Evolutionary conservation across 495 filamentous ascomycete species (phyloP), one percentile per base, ranked within the genome.

Genomic region (Hypoxylon trugodes): DNA sequence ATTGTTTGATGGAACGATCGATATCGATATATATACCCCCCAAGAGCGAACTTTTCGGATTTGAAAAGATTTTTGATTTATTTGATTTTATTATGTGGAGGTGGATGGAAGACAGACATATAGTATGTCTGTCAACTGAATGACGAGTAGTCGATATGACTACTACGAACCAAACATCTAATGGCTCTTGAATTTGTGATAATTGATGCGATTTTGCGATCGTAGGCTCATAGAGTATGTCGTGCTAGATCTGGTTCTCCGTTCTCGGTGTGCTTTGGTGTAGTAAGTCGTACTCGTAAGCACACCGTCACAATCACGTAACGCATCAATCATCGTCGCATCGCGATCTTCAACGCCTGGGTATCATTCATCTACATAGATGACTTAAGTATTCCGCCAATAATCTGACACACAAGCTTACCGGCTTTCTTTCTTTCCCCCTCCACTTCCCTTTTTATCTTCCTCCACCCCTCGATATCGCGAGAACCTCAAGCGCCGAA

Each of bases 351-450:
- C 60, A 68, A 70, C 69, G 68, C 61, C 65, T 72, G 69, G 69
- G 69, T 72, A 72, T 72, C 69, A 70, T 72, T 70, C 64, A 72
- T 69, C 67, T 70, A 72, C 57, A 42, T 61, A 69, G 61, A 61
- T 43, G 61, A 56, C 46, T 49, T 45, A 57, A n/a, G 54, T 65
- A 59, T 52, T 65, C 64, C 58, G 64, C 64, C 64, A 54, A 59
- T 67, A 61, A 67, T 67, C 38, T 67, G 58, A 67, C 64, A 67
- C 54, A 41, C 58, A 62, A 67, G 64, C 58, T 62, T 28, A 47
- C 51, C 58, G 58, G 47, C 41, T 58, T 49, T 48, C 50, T 35
- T 41, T 24, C 13, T 12, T 18, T 37, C 19, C n/a, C 33, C 37
- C 25, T n/a, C 41, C 32, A 4, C 10, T 10, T 25, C 40, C 16